phyloP scores from a whole-genome alignment of 495 filamentous ascomycete species.

The Saxispiralis lemnorum region DNA sequence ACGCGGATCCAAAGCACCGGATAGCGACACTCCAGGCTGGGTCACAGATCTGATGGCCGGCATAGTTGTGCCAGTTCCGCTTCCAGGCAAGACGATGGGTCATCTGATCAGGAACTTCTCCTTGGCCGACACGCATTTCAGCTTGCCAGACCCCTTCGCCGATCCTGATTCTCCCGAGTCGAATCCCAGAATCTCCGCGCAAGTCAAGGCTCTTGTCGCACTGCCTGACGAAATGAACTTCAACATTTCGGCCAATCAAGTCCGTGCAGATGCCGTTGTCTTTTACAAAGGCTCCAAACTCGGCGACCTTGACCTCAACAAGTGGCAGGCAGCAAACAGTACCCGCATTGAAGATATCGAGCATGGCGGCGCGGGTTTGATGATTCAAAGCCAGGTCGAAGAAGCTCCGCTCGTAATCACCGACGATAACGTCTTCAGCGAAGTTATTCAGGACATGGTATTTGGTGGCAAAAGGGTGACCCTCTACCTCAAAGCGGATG shows the following conservation, averaged over 20 bases:
- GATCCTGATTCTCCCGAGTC: conserved; percentile 57
- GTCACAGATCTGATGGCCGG: conserved; percentile 59
- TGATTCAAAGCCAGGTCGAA: conserved; percentile 55
- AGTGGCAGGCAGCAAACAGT: conserved; percentile 81
- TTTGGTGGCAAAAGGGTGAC: conserved; percentile 48
- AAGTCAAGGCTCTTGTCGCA: conserved; percentile 54
- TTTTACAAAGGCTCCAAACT: conserved; percentile 58
- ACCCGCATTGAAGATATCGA: conserved; percentile 38
- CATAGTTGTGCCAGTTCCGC: conserved; percentile 66
- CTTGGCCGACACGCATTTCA: conserved; percentile 66
- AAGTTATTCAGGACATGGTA: conserved; percentile 55
- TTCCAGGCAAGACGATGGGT: conserved; percentile 63
- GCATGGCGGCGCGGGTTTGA: conserved; percentile 35
- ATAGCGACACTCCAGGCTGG: conserved; percentile 55
- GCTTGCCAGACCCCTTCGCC: conserved; percentile 58
- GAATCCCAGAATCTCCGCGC: conserved; percentile 61
- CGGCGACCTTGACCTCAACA: conserved; percentile 51
- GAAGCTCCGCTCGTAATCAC: conserved; percentile 69
- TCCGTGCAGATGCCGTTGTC: conserved; percentile 62
- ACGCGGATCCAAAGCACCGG: conserved; percentile 52
- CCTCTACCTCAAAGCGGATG: conserved; percentile 57
- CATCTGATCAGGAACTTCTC: conserved; percentile 73
- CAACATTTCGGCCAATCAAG: conserved; percentile 49
- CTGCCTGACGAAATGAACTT: conserved; percentile 79
- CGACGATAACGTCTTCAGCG: conserved; percentile 52